Percentiles rank a stretch among this genome's conserved stretches.
Conservation (phyloP, 2,329 filamentous ascomycete species). For the Scytalidium sp. region DNA sequence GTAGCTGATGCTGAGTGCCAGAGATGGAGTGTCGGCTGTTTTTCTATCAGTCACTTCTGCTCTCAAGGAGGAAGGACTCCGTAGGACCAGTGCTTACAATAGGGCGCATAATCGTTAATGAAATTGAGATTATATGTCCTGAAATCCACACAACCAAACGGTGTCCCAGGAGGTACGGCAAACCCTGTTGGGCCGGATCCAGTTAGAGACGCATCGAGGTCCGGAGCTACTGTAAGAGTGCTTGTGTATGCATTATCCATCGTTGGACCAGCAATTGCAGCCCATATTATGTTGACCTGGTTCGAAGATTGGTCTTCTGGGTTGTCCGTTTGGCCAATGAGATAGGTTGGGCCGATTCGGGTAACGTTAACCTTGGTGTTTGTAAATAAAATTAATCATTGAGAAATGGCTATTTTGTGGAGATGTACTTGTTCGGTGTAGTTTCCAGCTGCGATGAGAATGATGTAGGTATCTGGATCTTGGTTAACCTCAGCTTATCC, state of each 20-base stretch:
- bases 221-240: conserved; percentile 61
- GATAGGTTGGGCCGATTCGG: conserved; percentile 55
- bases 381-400: neutral
- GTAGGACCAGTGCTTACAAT: conserved; percentile 10
- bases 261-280: conserved; percentile 45
- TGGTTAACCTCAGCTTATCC: neutral
- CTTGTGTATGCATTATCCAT: conserved; percentile 61
- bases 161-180: conserved; percentile 56
- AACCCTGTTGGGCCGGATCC: conserved; percentile 61
- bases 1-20: conserved; percentile 58
- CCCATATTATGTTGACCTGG: conserved; percentile 56
- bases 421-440: conserved; percentile 47
- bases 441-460: conserved; percentile 57
- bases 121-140: conserved; percentile 67
- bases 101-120: conserved; percentile 53
- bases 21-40: conserved; percentile 48
- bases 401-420: neutral
- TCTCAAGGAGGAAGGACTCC: neutral
- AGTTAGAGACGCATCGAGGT: conserved; percentile 58
- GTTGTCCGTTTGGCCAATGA: conserved; percentile 48
- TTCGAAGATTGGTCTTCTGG: conserved; percentile 28
- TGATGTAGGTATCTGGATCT: conserved; percentile 37
- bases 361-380: conserved; percentile 57
- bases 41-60: neutral
- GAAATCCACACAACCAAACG: conserved; percentile 62